Conservation (phyloP, 768 basidiomycete genomes). For the Tylopilus sp. region DNA sequence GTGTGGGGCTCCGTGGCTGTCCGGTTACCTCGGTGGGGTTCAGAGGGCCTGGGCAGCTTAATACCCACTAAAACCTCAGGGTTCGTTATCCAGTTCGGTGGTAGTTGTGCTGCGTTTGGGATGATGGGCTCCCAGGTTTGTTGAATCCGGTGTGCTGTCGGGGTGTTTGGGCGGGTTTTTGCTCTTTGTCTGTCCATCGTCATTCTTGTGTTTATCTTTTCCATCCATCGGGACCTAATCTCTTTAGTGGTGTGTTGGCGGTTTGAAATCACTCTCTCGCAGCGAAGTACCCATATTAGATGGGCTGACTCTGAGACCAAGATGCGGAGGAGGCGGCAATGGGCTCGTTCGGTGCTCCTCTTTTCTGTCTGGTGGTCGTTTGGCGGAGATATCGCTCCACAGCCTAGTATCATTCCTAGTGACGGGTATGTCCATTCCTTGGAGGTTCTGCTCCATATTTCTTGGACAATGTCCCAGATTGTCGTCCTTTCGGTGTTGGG, state of each 20-base stretch:
- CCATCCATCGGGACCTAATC: not conserved
- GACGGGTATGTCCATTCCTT: not conserved
- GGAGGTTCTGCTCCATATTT: not conserved
- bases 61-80: not conserved
- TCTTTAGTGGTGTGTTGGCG: not conserved
- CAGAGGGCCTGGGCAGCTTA: not conserved
- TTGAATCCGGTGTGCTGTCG: not conserved
- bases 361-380: not conserved
- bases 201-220: no score
- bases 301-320: not conserved
- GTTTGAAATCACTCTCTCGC: not conserved
- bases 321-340: no score
- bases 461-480: not conserved
- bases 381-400: not conserved
- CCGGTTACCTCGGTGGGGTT: no score
- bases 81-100: not conserved
- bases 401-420: not conserved
- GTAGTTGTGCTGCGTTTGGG: not conserved
- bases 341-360: no score
- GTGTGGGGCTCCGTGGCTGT: no score
- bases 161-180: not conserved
- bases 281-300: not conserved
- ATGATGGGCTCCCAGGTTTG: not conserved
- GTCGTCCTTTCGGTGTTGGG: not conserved
- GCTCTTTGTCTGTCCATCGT: no score